These are phyloP conservation scores for Funneliformis caledonium DNA, from an alignment of 371 early-diverging fungal genomes.

Conservation along the genomic window DNA sequence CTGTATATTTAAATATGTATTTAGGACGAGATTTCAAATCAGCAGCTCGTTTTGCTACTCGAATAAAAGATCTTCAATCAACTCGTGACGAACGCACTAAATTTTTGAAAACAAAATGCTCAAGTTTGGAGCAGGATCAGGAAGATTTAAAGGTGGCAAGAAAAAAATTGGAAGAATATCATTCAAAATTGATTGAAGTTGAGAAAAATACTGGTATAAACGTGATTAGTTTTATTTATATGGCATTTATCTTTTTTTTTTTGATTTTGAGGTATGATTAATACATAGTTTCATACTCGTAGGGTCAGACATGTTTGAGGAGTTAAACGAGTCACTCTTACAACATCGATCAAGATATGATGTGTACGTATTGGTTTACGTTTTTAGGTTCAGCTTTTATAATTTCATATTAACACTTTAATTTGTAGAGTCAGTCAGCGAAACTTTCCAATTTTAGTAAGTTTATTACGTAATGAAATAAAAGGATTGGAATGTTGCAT, in stretches of 20 bases:
- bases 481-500: conserved; percentile 33
- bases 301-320: conserved; percentile 24
- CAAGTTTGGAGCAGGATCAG: conserved; percentile 26
- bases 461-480: conserved; percentile 27
- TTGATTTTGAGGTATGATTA: neutral
- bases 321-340: conserved; percentile 19
- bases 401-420: neutral
- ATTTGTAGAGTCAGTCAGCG: conserved; percentile 15
- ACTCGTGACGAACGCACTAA: conserved; percentile 25
- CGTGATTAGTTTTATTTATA: neutral
- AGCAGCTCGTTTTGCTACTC: conserved; percentile 18
- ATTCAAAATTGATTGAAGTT: neutral
- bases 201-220: conserved; percentile 24
- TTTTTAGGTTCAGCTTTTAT: neutral
- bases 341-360: conserved; percentile 33
- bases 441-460: neutral
- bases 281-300: neutral
- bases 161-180: conserved; percentile 16
- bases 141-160: conserved; percentile 18
- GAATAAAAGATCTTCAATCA: conserved; percentile 31
- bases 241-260: neutral
- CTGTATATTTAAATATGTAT: neutral
- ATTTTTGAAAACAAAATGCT: conserved; percentile 16
- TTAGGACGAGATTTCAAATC: conserved; percentile 20
- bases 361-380: conserved; percentile 6